These are phyloP conservation scores for Spathaspora arborariae DNA, from an alignment of 805 yeast genomes.

Conservation along the genomic window DNA sequence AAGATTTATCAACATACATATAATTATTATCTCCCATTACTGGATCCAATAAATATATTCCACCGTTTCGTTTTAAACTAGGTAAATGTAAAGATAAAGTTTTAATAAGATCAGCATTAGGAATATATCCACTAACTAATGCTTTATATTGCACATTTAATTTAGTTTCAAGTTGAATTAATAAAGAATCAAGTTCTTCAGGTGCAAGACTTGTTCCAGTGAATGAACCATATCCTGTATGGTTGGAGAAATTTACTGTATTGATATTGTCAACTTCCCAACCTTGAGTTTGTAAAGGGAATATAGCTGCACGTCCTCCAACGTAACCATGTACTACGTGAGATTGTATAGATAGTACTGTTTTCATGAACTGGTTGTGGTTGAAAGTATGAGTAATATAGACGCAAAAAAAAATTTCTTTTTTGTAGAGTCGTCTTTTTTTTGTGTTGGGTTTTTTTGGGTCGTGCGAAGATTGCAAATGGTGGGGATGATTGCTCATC, in stretches of 20 bases:
- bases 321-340: conserved; percentile 97
- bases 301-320: conserved; percentile 87
- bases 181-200: conserved; percentile 44
- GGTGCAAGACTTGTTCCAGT: conserved; percentile 50
- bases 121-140: conserved; percentile 64
- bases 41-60: conserved; percentile 66
- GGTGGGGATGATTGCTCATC: not conserved
- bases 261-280: conserved; percentile 93
- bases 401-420: not conserved
- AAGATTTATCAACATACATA: conserved; percentile 53
- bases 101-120: conserved; percentile 48
- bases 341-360: conserved; percentile 54
- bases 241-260: conserved; percentile 86
- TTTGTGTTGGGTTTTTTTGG: not conserved
- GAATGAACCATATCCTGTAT: conserved; percentile 79
- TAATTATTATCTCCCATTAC: conserved; percentile 80
- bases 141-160: conserved; percentile 45
- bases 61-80: conserved; percentile 26
- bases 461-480: not conserved
- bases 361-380: conserved; percentile 7
- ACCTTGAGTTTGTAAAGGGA: conserved; percentile 80
- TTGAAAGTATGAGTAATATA: not conserved
- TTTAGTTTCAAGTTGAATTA: conserved; percentile 51
- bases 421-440: not conserved
- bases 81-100: conserved; percentile 29